Percentiles rank a stretch among this genome's conserved stretches.
phyloP scores from a whole-genome alignment of 495 filamentous ascomycete species.

The Haplographium delicatum region DNA sequence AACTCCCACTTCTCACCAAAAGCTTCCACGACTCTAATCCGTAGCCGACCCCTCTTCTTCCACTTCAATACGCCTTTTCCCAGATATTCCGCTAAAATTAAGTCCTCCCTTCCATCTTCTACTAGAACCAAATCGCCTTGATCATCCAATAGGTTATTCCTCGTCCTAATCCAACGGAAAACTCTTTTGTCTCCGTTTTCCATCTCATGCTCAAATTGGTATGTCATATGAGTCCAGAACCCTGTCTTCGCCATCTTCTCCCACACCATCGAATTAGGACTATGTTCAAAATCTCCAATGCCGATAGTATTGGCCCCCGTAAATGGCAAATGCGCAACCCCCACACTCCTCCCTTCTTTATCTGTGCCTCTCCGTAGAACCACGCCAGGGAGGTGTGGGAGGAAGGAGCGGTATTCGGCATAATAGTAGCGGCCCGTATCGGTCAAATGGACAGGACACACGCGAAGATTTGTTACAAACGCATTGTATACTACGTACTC shows the following conservation, averaged over 20 bases:
- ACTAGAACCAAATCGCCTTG: slow-evolving; percentile 58
- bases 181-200: slow-evolving; percentile 2
- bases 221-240: slow-evolving; percentile 20
- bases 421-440: slow-evolving; percentile 7
- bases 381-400: slow-evolving; percentile 12
- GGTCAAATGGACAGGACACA: slow-evolving; percentile 10
- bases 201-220: slow-evolving; percentile 9
- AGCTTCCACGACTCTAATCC: slow-evolving; percentile 26
- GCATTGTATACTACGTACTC: slow-evolving; percentile 15
- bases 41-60: slow-evolving; percentile 27
- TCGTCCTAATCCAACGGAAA: slow-evolving; percentile 16
- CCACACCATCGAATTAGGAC: slow-evolving; percentile 1
- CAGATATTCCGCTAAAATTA: slow-evolving; percentile 53
- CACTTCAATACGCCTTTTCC: slow-evolving; percentile 51
- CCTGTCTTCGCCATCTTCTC: slow-evolving; percentile 11
- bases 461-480: slow-evolving; percentile 11
- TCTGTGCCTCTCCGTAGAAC: slow-evolving; percentile 7
- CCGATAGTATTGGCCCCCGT: slow-evolving; percentile 9
- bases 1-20: slow-evolving; percentile 44
- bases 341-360: slow-evolving; percentile 10
- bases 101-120: slow-evolving; percentile 53
- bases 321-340: slow-evolving; percentile 12
- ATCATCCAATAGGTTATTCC: slow-evolving; percentile 24
- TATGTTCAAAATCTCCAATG: slow-evolving; percentile 7
- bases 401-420: slow-evolving; percentile 10